Evolutionary conservation across 805 yeast species (phyloP), one percentile per base, ranked within the genome.

Genomic region (Sungouiella blattae): DNA sequence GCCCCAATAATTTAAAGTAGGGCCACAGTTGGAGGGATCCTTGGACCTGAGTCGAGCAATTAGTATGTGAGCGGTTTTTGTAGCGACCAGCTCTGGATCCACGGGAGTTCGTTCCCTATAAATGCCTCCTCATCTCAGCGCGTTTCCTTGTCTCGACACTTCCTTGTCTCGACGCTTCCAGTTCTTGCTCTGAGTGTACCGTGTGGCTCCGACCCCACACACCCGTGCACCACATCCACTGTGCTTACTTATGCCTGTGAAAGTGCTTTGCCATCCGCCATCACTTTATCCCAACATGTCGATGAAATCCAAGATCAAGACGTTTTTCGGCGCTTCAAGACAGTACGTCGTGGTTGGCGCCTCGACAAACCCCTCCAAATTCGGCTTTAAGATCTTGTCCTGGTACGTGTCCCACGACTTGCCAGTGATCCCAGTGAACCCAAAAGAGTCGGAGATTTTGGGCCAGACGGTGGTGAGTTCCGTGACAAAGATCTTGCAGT

Each of bases 331-430:
- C n/a, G 47, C 75, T 7, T 44, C 68, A 20, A 64, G 83, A 43
- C 64, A 68, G 35, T 80, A 75, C 45, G 77, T 76, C 9, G 87
- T 85, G 1, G 71, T 80, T 0, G 95, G 95, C 0, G 93, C 94
- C 0, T 76, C 87, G 3, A 55, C 71, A 4, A 75, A 78, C 48
- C 71, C 80, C 0, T 41, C 61, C 6, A 86, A 85, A 55, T 84
- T 76, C 53, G 94, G 94, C 0, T 73, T 66, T 62, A 80, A 77
- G 55, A 82, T 86, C 18, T 56, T 82, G 14, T 57, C 64, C 25
- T 86, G 94, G 94, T 85, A 86, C 51, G 39, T 69, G 7, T 53
- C 55, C 30, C 81, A 73, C 38, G 58, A 65, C 2, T 57, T 87
- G 25, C 75, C 81, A 0, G 88, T 73, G 1, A 62, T 72, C 4